phyloP scores from a whole-genome alignment of 2,329 filamentous ascomycete species.

The Alternaria triticimaculans region DNA sequence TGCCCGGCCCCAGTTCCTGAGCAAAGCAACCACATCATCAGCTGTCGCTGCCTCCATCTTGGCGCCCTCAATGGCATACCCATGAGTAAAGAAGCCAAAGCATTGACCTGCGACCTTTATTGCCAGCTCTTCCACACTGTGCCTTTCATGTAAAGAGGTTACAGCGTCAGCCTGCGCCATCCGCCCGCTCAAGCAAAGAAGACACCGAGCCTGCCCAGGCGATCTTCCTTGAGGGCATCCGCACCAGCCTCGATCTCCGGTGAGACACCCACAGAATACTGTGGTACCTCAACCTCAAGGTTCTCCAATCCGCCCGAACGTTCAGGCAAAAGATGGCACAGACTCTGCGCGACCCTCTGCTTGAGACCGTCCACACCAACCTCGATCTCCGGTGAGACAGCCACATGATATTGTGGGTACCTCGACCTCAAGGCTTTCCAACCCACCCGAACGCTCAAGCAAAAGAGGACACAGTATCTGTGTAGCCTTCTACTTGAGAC shows the following conservation, averaged over 20 bases:
- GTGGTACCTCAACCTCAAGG: not conserved
- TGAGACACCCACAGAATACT: not conserved
- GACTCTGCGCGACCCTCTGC: no score
- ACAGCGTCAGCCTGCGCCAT: not conserved
- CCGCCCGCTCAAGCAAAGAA: no score
- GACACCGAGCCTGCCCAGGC: no score
- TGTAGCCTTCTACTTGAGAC: not conserved
- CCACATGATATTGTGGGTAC: no score
- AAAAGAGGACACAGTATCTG: not conserved
- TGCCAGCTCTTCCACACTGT: not conserved
- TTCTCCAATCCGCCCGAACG: no score
- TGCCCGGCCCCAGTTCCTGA: not conserved
- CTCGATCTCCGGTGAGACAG: no score
- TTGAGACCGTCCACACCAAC: no score
- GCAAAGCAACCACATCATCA: not conserved
- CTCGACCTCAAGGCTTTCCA: not conserved
- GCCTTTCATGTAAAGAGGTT: not conserved
- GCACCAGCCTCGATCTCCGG: not conserved
- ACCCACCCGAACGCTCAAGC: not conserved
- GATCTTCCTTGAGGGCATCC: not conserved
- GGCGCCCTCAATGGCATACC: not conserved
- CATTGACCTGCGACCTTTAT: not conserved
- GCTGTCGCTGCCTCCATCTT: not conserved
- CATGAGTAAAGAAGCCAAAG: not conserved
- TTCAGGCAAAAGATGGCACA: no score